Conservation (phyloP, 371 early-diverging fungal species). For the Apophysomyces trapeziformis region DNA sequence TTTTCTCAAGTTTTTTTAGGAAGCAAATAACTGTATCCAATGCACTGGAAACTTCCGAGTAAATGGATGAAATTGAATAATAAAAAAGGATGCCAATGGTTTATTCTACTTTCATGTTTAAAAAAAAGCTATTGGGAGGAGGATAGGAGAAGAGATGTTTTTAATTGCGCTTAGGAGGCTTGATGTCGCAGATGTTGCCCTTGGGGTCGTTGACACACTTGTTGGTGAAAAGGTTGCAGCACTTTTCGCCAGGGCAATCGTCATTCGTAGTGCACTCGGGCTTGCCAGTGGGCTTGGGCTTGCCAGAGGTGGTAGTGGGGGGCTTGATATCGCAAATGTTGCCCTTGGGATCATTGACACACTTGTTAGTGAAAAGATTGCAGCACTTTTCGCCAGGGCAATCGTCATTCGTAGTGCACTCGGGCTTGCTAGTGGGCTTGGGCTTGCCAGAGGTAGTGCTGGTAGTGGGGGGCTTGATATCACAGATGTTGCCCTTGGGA, state of each 20-base stretch:
- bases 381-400: slow-evolving; percentile 20
- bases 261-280: slow-evolving; percentile 1
- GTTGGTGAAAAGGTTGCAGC: slow-evolving; percentile 21
- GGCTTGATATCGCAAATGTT: slow-evolving; percentile 20
- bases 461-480: slow-evolving; percentile 15
- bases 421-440: slow-evolving; percentile 9
- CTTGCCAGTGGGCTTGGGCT: slow-evolving; percentile 11
- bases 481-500: slow-evolving; percentile 17
- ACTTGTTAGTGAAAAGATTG: slow-evolving; percentile 12
- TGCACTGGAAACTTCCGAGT: no score
- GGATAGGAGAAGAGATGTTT: no score
- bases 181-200: slow-evolving; percentile 17
- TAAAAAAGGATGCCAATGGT: no score
- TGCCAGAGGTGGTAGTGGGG: slow-evolving; percentile 9
- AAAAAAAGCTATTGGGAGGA: no score
- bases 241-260: slow-evolving; percentile 19
- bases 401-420: slow-evolving; percentile 17
- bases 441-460: slow-evolving; percentile 9
- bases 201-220: slow-evolving; percentile 17
- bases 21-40: no score
- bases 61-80: no score
- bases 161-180: slow-evolving; percentile 6
- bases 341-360: slow-evolving; percentile 11
- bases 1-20: no score
- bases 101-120: no score